Percentiles rank a stretch among this genome's conserved stretches.
These are phyloP conservation scores for Pseudomicrostroma phylloplanum DNA, from an alignment of 1,284 basidiomycete species.

Conservation along the genomic window DNA sequence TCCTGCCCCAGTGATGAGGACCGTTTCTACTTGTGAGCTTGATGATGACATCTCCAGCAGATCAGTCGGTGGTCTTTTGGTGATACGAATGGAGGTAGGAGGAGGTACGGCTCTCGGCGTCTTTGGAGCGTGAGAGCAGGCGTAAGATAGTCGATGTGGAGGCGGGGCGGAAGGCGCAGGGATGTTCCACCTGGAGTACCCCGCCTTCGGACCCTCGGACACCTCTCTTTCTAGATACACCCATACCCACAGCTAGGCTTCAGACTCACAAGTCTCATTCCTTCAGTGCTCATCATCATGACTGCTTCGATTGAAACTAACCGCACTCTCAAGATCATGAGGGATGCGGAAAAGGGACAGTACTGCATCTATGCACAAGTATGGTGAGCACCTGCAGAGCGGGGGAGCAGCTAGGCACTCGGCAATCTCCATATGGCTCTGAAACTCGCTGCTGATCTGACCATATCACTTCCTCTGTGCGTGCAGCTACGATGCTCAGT, in stretches of 20 bases:
- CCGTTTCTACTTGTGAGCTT: constrained; percentile 13
- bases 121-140: too few relatives aligned
- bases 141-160: too few relatives aligned
- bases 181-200: too few relatives aligned
- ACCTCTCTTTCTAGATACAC: too few relatives aligned
- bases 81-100: too few relatives aligned
- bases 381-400: constrained; percentile 3
- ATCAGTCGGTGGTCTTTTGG: too few relatives aligned
- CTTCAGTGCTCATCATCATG: background rate
- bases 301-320: constrained; percentile 14
- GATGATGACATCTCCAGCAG: constrained; percentile 9
- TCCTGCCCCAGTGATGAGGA: constrained; percentile 32
- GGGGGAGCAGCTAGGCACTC: background rate
- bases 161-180: too few relatives aligned
- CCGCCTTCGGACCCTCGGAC: too few relatives aligned
- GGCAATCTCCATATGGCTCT: background rate
- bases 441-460: background rate
- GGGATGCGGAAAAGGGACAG: constrained; percentile 15
- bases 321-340: constrained; percentile 23
- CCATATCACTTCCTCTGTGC: background rate
- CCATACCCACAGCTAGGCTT: too few relatives aligned
- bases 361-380: constrained; percentile 27
- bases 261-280: too few relatives aligned
- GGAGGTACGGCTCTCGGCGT: too few relatives aligned
- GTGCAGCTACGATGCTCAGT: constrained; percentile 23